Evolutionary conservation across 208 protist species (phyloP), one percentile per base, ranked within the genome.

Genomic region (Strigomonas oncopelti): DNA sequence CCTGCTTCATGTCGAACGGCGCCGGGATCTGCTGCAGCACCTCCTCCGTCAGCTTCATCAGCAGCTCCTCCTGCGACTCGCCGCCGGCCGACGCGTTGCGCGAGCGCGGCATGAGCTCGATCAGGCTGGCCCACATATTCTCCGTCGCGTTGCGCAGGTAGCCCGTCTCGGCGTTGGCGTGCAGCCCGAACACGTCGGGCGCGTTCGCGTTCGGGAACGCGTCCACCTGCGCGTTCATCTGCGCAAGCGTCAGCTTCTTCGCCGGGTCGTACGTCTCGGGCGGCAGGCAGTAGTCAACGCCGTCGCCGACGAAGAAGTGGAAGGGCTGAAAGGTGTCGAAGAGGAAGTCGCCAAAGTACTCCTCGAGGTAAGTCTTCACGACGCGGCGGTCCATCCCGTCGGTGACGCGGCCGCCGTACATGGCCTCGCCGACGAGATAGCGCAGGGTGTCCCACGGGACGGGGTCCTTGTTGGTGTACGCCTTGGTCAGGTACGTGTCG

Each of bases 321-420:
- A 99, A 99, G 20, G 95, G 90, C 80, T 99, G 98, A 86, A 98
- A 99, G 52, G 91, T 94, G 77, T 99, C 98, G 76, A 99, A 99
- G 31, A 99, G 83, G 79, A 99, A 99, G 77, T 99, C 98, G 48
- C 98, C 98, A 78, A 99, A 97, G 87, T 99, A 99, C 89, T 99
- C 98, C 64, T 99, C 92, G 9, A 99, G 80, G 80, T 99, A 99
- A 25, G 97, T 99, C 70, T 93, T 97, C 7, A 99, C 90, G 46
- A 99, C 90, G 52, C 98, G 87, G 13, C 98, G 85, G 80, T 99
- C 98, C 81, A 94, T 99, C 74, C 85, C 79, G 85, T 99, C 98
- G 11, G 97, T 99, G 25, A 99, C 98, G 53, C 98, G 90, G 16
- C 98, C 98, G 57, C 98, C 98, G 80, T 99, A 99, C 96, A 99